Base-by-base conservation (phyloP, 768 basidiomycete species). In the Russula brevipes region DNA sequence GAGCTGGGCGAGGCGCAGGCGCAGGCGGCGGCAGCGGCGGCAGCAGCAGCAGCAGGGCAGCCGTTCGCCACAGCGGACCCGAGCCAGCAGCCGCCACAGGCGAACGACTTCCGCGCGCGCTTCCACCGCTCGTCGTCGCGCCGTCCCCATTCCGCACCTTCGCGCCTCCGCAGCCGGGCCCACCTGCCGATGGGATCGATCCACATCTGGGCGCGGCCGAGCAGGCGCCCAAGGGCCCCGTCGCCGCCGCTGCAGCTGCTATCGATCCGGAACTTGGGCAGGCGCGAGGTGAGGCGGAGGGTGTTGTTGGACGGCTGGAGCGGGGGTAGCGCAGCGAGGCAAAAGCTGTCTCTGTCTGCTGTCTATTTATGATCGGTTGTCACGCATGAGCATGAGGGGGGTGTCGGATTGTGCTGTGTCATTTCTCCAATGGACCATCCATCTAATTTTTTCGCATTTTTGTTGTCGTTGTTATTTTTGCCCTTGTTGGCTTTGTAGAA, bases 31-130 rank as follows among this genome's bases (percentile, higher is more conserved):
- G 59, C 69, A 65, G 56, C 67, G 45, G 24, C 24, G 24, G 51
- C 60, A 38, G 49, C 51, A 14, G 54, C 54, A 7, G 60, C 52
- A 24, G 51, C 57, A 53, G 53, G 17, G 64, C 70, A 52, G 17
- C 74, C 61, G 5, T 63, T 58, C 16, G 12, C 61, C 5, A 14
- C 61, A 1, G 5, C 56, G 0, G 62, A 63, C 31, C 62, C 74
- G 49, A 68, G 69, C 11, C 71, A 70, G 7, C 55, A 31, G 17
- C 60, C 53, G 3, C 69, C 75, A 5, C 65, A 75, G 17, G 69
- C 78, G 36, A 82, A 77, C 68, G 85, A 87, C 56, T 84, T 87
- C 67, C 84, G 86, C 24, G 83, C 82, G 9, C 83, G 86, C 51
- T 88, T 88, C 70, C 85, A 84, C 61, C 77, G 85, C 30, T 73